phyloP scores from a whole-genome alignment of 1,284 basidiomycete species.

The Violaceomyces palustris region DNA sequence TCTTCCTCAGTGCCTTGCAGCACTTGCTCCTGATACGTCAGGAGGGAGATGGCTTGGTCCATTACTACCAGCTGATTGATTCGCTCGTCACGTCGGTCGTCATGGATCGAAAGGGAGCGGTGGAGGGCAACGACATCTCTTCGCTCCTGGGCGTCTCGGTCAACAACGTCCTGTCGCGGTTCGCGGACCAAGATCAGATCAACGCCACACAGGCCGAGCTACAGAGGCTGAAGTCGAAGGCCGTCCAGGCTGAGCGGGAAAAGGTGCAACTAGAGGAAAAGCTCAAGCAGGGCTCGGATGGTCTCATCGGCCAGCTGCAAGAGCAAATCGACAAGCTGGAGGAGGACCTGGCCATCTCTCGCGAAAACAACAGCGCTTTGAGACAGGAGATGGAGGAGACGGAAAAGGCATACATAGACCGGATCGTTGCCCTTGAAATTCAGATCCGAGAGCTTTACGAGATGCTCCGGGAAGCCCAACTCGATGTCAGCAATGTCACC shows the following conservation, averaged over 20 bases:
- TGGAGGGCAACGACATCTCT: constrained; percentile 66
- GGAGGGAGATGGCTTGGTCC: constrained; percentile 67
- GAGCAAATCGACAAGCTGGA: constrained; percentile 68
- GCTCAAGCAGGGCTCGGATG: constrained; percentile 72
- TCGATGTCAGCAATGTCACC: constrained; percentile 58
- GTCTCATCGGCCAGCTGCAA: constrained; percentile 77
- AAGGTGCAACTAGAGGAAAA: constrained; percentile 67
- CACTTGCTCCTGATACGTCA: constrained; percentile 85
- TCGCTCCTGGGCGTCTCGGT: constrained; percentile 83
- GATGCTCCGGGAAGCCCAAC: constrained; percentile 71
- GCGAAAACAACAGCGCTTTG: constrained; percentile 62
- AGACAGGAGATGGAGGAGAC: constrained; percentile 68
- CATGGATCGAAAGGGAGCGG: constrained; percentile 71
- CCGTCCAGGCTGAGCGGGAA: constrained; percentile 65
- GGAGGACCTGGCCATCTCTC: constrained; percentile 71
- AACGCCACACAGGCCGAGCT: constrained; percentile 76
- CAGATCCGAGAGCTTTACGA: constrained; percentile 91
- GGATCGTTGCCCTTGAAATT: constrained; percentile 78
- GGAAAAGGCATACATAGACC: constrained; percentile 76
- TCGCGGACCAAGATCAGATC: constrained; percentile 83
- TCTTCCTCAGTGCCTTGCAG: constrained; percentile 86
- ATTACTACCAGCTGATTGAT: constrained; percentile 90
- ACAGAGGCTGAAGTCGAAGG: constrained; percentile 63
- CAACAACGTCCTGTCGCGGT: constrained; percentile 78
- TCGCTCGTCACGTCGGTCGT: constrained; percentile 88